Evolutionary conservation across 2,329 filamentous ascomycete genomes (phyloP).

Genomic region (Aspergillus carbonarius): DNA sequence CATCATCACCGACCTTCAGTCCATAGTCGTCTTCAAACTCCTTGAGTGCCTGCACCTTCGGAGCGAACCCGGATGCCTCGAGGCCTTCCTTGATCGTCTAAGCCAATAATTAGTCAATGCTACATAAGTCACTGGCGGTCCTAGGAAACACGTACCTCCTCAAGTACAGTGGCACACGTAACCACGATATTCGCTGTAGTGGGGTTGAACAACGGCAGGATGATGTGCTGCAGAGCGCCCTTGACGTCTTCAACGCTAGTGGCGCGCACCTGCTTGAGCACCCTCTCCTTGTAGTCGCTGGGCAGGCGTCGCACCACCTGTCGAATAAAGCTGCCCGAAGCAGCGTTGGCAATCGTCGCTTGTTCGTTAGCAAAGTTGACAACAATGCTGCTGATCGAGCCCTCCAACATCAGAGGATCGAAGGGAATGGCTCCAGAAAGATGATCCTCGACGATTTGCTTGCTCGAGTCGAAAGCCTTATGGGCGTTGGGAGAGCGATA

Average conservation of each 20-base stretch:
- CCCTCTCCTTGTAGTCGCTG: constrained; percentile 72
- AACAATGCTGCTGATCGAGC: constrained; percentile 86
- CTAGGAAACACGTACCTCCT: constrained; percentile 63
- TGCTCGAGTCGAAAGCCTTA: constrained; percentile 78
- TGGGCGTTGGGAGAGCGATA: constrained; percentile 87
- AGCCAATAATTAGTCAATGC: constrained; percentile 16
- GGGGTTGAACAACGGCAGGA: constrained; percentile 78
- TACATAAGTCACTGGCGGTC: constrained; percentile 1
- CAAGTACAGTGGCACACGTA: constrained; percentile 81
- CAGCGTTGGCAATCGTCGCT: constrained; percentile 77
- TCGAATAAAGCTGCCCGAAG: constrained; percentile 77
- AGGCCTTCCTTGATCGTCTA: constrained; percentile 77
- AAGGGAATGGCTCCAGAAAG: constrained; percentile 70
- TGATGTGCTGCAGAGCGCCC: constrained; percentile 68
- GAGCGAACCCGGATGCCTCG: constrained; percentile 72
- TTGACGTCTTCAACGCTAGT: constrained; percentile 77
- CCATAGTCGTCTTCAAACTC: constrained; percentile 92
- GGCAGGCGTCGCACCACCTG: constrained; percentile 75
- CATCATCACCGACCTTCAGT: constrained; percentile 62
- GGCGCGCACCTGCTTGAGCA: constrained; percentile 73
- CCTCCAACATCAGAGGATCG: constrained; percentile 80
- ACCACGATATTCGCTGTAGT: constrained; percentile 80
- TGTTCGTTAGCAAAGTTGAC: constrained; percentile 85
- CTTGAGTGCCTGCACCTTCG: constrained; percentile 69
- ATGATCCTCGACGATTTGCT: constrained; percentile 71